Base-by-base conservation (phyloP, 192 early-diverging fungal species). In the Rhizophagus sp. region DNA sequence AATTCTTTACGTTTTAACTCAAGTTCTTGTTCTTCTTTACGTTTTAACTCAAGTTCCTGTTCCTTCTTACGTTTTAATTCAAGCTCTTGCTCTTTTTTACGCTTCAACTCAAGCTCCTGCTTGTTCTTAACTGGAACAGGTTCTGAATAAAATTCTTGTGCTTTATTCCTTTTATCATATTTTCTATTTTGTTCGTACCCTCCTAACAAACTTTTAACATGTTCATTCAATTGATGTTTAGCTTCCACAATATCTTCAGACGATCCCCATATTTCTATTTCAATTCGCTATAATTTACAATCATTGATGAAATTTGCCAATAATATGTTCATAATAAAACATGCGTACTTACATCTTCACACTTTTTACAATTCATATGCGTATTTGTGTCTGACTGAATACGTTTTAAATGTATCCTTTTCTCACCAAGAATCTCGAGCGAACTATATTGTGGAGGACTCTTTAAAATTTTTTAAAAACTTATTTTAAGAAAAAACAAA, bases 231-330 rank as follows among this genome's bases (percentile, higher is more conserved):
- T 33, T 82, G 80, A 1, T 19, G 57, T 36, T 81, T 80, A 27
- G 83, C 82, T 36, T 76, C 57, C 13, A 73, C 25, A 13, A 86
- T 47, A 1, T 75, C 71, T 2, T 33, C 36, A 5, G 41, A 44
- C 3, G 80, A 67, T 12, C 85, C 85, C 85, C 85, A 86, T 8
- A 86, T 79, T 63, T 86, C 85, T 8, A 86, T 79, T 63, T 86
- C 85, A n/a, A 86, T 84, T 82, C 81, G 81, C 64, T 82, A 66
- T 17, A 81, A 44, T 30, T 41, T 63, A 47, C 1, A 47, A 27
- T 47, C 44, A 47, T 2, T 47, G 11, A 47, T 47, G 44, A 47
- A 47, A 47, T 47, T 47, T 47, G 9, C 0, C 11, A 12, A 47
- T 47, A 47, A 47, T 49, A 10, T 33, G 9, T 11, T 6, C 6